phyloP scores from a whole-genome alignment of 2,329 filamentous ascomycete species.

The Dendryphion nanum region DNA sequence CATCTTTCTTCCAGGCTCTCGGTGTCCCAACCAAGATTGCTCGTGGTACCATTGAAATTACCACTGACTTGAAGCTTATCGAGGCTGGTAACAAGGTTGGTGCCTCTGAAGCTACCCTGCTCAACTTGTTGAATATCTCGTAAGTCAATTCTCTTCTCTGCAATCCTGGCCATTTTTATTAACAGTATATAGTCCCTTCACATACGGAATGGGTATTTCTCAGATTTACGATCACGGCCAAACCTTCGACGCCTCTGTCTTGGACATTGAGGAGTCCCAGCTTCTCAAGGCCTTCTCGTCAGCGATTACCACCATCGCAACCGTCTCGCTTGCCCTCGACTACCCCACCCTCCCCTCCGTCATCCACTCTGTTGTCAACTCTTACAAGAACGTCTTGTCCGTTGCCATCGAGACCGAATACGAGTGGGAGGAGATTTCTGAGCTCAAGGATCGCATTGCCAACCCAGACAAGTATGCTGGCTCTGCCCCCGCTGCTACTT shows the following conservation, averaged over 20 bases:
- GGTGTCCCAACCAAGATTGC: slow-evolving; percentile 99
- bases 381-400: slow-evolving; percentile 94
- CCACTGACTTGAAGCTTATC: slow-evolving; percentile 94
- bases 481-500: slow-evolving; percentile 67
- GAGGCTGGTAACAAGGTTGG: slow-evolving; percentile 93
- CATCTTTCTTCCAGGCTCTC: slow-evolving; percentile 99
- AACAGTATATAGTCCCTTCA: slow-evolving; percentile 28
- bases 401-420: slow-evolving; percentile 88
- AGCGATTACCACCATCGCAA: slow-evolving; percentile 83
- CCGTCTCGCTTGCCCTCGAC: slow-evolving; percentile 86
- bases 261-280: slow-evolving; percentile 94
- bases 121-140: slow-evolving; percentile 99
- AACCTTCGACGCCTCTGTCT: slow-evolving; percentile 78
- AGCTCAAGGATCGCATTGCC: slow-evolving; percentile 99
- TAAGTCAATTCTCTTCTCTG: slow-evolving; percentile 1
- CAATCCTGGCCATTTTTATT: background rate
- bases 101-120: slow-evolving; percentile 95
- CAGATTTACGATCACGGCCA: slow-evolving; percentile 99
- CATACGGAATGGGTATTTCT: slow-evolving; percentile 89
- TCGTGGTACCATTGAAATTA: slow-evolving; percentile 99
- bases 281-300: slow-evolving; percentile 78
- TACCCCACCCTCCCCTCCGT: slow-evolving; percentile 96
- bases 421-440: slow-evolving; percentile 92
- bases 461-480: slow-evolving; percentile 96
- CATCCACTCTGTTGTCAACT: slow-evolving; percentile 94